Conservation (phyloP, 768 basidiomycete genomes). For the Boletus reticulatus region DNA sequence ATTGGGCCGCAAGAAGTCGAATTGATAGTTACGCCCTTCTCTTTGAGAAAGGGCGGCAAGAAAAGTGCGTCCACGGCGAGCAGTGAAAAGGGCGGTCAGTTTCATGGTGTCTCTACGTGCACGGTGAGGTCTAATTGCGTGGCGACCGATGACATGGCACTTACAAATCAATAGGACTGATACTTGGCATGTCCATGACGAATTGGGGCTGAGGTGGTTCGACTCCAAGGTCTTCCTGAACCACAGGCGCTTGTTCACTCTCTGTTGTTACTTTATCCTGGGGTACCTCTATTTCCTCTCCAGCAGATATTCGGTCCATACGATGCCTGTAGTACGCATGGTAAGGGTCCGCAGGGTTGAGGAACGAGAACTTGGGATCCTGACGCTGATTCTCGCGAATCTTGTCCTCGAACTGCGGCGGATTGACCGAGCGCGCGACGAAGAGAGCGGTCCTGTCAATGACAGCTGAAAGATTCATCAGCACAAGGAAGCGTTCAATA, state of each 20-base stretch:
- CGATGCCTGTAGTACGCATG: constrained; percentile 97
- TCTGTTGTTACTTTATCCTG: constrained; percentile 43
- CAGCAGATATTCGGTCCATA: constrained; percentile 77
- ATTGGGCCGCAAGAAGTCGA: constrained; percentile 93
- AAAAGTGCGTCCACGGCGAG: constrained; percentile 85
- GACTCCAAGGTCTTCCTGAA: constrained; percentile 59
- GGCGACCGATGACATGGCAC: constrained; percentile 32
- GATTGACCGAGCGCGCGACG: constrained; percentile 92
- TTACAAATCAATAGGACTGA: constrained; percentile 87
- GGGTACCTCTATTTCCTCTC: constrained; percentile 64
- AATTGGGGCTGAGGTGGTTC: constrained; percentile 84
- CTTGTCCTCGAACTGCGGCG: constrained; percentile 92
- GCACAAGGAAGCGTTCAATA: neutral
- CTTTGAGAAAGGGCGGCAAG: constrained; percentile 78
- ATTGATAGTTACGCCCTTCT: constrained; percentile 96
- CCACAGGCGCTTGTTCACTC: constrained; percentile 29
- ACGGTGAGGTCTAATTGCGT: neutral
- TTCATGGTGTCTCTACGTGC: constrained; percentile 85
- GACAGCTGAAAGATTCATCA: constrained; percentile 54
- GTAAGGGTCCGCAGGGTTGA: constrained; percentile 96
- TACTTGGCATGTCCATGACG: constrained; percentile 80
- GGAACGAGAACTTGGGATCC: constrained; percentile 98
- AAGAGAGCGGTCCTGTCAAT: constrained; percentile 93
- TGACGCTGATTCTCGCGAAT: constrained; percentile 94
- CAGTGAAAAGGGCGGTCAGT: constrained; percentile 93